Base-by-base conservation (phyloP, 2,329 filamentous ascomycete species). In the Colletotrichum sojae region DNA sequence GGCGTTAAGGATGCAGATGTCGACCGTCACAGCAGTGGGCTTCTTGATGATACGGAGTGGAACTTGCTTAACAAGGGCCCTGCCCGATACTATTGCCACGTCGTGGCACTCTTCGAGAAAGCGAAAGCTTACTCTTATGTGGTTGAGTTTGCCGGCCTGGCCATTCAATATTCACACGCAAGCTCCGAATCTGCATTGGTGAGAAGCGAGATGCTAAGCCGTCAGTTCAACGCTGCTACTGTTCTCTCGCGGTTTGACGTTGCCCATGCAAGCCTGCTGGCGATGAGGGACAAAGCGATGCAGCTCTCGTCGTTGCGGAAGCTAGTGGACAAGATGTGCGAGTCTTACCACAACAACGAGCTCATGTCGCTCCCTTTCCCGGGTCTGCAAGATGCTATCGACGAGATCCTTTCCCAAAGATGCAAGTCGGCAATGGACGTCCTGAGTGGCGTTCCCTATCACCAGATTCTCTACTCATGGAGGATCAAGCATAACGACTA, bases 391-490 rank as follows among this genome's bases (percentile, higher is more conserved):
- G 89, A 91, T 62, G 88, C 91, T 25, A 92, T 98, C 18, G 95
- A 99, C 76, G 89, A 90, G 5, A 90, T 94, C 45, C 88, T 99
- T 12, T 84, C 89, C 6, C 88, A 90, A 43, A 89, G 93, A 74
- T 94, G 93, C 77, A 89, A 89, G 72, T 88, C 89, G 64, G 89
- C 91, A 43, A 83, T 89, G 51, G 92, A 94, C 64, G 87, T 94
- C 45, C 84, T 83, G 65, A 83, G 82, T 46, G 89, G 88, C 10
- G 87, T 90, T 0, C 92, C 94, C 4, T 97, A 95, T 77, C 93
- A 96, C 77, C 93, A 95, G 75, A 92, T 98, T 65, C 88, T 98
- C 55, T 97, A 98, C 78, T 91, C 95, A 3, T 98, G 95, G 89
- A 90, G 96, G 59, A 91, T 97, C 73, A 90, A 90, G 71, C 91